These are phyloP conservation scores for Exophiala dermatitidis DNA, from an alignment of 2,329 filamentous ascomycete genomes.

Conservation along the genomic window DNA sequence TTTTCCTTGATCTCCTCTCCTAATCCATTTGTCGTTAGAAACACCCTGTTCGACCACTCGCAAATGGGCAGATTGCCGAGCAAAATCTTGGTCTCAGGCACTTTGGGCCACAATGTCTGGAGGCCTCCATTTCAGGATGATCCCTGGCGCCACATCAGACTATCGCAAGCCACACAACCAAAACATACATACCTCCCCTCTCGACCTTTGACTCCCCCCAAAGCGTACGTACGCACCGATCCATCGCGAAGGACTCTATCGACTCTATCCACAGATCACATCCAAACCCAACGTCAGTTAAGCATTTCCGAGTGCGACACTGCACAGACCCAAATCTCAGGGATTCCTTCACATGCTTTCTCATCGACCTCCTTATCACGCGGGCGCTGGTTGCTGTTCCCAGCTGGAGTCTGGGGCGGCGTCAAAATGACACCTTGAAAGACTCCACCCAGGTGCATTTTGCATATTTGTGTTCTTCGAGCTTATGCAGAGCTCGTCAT, in stretches of 20 bases:
- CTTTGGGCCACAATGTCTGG: too few relatives aligned
- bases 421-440: neutral
- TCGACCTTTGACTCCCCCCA: neutral
- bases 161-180: constrained; percentile 3
- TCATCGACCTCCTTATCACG: neutral
- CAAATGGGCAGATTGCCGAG: too few relatives aligned
- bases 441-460: neutral
- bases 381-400: too few relatives aligned
- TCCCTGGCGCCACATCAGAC: neutral
- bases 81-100: too few relatives aligned
- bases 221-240: neutral
- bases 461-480: neutral
- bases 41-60: too few relatives aligned
- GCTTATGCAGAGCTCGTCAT: neutral
- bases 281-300: neutral
- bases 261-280: neutral
- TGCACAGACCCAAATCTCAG: neutral
- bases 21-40: too few relatives aligned
- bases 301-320: neutral
- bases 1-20: too few relatives aligned
- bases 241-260: neutral
- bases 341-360: neutral
- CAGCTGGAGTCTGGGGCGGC: neutral
- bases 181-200: neutral
- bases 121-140: neutral